Evolutionary conservation across 306 rosid species (phyloP), one percentile per base, ranked within the genome.

Genomic region (Begonia peltatifolia): DNA sequence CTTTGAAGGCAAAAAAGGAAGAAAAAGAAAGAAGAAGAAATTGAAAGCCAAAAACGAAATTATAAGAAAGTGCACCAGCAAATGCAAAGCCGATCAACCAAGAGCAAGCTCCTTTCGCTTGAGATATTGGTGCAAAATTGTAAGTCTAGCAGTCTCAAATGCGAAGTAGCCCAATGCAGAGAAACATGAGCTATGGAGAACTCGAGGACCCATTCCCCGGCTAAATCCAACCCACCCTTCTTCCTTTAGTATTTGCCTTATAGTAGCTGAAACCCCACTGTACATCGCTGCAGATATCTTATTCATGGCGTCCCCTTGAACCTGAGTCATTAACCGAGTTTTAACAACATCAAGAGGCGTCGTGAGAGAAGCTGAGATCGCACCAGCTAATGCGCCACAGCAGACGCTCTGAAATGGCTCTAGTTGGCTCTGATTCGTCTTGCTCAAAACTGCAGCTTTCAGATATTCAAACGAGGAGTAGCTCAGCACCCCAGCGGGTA

Each of bases 261-360:
- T 75, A 0, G 86, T 83, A 1, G 58, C 69, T 2, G 80, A 61
- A 60, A 90, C 79, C 42, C 99, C 95, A 2, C 63, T 55, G 35
- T 68, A 71, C 81, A 79, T 58, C 5, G 63, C 93, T n/a, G 78
- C 67, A 3, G 76, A 63, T 56, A 66, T 79, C 56, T 80, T 80
- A 20, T 65, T 68, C 54, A 69, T 71, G 12, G 75, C 78, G 30
- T 76, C 85, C 22, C 70, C 78, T 1, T 68, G 73, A 52, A 61
- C 80, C 68, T 83, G 96, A 2, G 97, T 85, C 97, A 90, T 90
- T 74, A 90, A 59, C 64, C 95, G 58, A 8, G 97, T 90, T 85
- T 85, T 90, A 12, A 90, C 97, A 42, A 83, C 95, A 60, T 90
- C 94, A 56, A 90, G 67, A 36, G 95, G 97, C 2, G 97, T 90